These are phyloP conservation scores for Sindora glabra DNA, from an alignment of 306 rosid genomes.

Conservation along the genomic window DNA sequence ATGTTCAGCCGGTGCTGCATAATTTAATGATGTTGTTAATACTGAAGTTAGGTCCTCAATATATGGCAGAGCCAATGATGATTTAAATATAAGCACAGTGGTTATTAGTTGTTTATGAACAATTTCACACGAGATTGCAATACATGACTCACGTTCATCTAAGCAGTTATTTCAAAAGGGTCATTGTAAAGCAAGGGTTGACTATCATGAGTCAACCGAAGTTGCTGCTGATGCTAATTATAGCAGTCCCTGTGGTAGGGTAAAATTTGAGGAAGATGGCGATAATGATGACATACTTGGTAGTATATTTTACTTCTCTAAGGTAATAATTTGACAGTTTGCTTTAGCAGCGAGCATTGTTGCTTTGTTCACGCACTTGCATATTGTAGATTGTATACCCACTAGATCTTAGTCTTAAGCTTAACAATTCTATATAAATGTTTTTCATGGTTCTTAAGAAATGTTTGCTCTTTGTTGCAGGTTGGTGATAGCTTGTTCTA, in stretches of 20 bases:
- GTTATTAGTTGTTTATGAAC: conserved; percentile 57
- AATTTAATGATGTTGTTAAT: conserved; percentile 35
- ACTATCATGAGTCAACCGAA: conserved; percentile 44
- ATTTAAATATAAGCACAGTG: conserved; percentile 51
- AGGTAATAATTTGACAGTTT: conserved; percentile 38
- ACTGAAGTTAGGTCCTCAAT: conserved; percentile 36
- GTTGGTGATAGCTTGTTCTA: conserved; percentile 30
- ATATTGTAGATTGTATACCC: no score
- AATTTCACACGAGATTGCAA: conserved; percentile 49
- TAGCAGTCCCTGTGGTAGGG: conserved; percentile 63
- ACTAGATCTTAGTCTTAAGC: no score
- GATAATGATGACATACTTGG: conserved; percentile 77
- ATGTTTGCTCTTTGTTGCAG: conserved; percentile 28
- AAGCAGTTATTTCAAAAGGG: conserved; percentile 73
- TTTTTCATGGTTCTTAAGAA: no score
- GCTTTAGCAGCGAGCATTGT: background rate
- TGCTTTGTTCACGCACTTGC: background rate
- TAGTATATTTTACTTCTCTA: conserved; percentile 76
- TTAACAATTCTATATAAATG: no score
- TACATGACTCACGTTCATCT: conserved; percentile 49
- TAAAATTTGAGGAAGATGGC: conserved; percentile 67
- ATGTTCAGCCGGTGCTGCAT: conserved; percentile 29
- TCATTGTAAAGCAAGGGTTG: conserved; percentile 58
- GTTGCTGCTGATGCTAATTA: conserved; percentile 55
- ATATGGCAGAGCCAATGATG: conserved; percentile 33